phyloP scores from a whole-genome alignment of 768 basidiomycete genomes.

The Boletus rubropictus region DNA sequence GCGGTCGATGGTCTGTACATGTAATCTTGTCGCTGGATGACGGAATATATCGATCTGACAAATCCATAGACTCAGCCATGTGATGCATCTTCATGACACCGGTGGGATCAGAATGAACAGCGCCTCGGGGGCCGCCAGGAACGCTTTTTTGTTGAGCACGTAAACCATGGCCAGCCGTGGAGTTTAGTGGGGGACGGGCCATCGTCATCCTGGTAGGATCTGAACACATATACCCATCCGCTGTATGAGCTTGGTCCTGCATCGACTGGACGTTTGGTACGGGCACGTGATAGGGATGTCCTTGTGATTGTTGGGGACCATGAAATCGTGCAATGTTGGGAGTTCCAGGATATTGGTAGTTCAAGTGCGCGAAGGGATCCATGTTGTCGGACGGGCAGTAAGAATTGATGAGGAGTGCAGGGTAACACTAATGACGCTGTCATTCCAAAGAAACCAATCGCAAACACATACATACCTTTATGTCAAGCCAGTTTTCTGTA shows the following conservation, averaged over 20 bases:
- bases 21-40: slow-evolving; percentile 28
- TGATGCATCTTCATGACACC: neutral
- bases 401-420: neutral
- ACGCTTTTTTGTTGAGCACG: neutral
- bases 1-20: slow-evolving; percentile 23
- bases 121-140: neutral
- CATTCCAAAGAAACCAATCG: neutral
- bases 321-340: neutral
- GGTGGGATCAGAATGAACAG: neutral
- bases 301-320: slow-evolving; percentile 1
- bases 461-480: slow-evolving; percentile 19
- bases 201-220: neutral
- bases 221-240: neutral
- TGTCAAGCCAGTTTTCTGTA: neutral
- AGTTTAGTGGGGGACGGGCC: neutral
- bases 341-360: slow-evolving; percentile 13
- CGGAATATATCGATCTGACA: slow-evolving; percentile 23
- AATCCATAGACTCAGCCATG: neutral
- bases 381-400: slow-evolving; percentile 1
- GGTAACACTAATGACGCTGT: slow-evolving; percentile 1
- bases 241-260: neutral
- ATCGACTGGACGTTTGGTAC: neutral
- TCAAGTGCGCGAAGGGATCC: slow-evolving; percentile 13
- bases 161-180: neutral
- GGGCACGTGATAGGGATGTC: neutral